Evolutionary conservation across 495 filamentous ascomycete species (phyloP).

Genomic region (Chaetomium cochliodes): DNA sequence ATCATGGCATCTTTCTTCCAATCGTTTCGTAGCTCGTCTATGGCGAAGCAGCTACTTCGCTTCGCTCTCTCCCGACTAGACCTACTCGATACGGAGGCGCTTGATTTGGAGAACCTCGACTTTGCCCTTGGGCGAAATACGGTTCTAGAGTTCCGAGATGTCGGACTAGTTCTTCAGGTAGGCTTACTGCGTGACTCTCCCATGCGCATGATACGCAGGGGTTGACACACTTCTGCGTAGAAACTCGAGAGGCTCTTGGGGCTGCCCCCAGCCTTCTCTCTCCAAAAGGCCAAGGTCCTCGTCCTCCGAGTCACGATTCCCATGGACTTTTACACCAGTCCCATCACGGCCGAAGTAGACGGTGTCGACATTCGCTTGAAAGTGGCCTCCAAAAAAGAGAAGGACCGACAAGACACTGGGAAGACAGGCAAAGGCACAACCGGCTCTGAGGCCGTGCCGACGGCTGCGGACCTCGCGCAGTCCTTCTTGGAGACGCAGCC

Average conservation of each 20-base stretch:
- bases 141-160: slow-evolving; percentile 75
- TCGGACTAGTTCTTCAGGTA: slow-evolving; percentile 73
- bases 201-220: neutral
- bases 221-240: slow-evolving; percentile 41
- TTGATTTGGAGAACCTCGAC: slow-evolving; percentile 77
- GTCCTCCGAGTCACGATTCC: slow-evolving; percentile 74
- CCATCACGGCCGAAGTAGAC: slow-evolving; percentile 73
- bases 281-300: slow-evolving; percentile 67
- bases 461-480: slow-evolving; percentile 78
- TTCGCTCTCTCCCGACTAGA: slow-evolving; percentile 78
- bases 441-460: slow-evolving; percentile 58
- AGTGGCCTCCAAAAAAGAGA: slow-evolving; percentile 39
- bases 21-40: slow-evolving; percentile 60
- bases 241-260: slow-evolving; percentile 71
- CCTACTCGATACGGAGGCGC: slow-evolving; percentile 73
- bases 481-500: slow-evolving; percentile 86
- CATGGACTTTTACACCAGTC: slow-evolving; percentile 74
- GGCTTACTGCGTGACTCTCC: slow-evolving; percentile 25
- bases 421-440: slow-evolving; percentile 30
- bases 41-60: slow-evolving; percentile 78
- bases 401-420: slow-evolving; percentile 31
- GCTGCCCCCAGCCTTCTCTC: slow-evolving; percentile 65
- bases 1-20: slow-evolving; percentile 62
- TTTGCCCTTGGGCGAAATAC: slow-evolving; percentile 73
- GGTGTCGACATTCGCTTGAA: slow-evolving; percentile 70